phyloP scores from a whole-genome alignment of 345 rosid species.

The Arabidopsis arenosa region DNA sequence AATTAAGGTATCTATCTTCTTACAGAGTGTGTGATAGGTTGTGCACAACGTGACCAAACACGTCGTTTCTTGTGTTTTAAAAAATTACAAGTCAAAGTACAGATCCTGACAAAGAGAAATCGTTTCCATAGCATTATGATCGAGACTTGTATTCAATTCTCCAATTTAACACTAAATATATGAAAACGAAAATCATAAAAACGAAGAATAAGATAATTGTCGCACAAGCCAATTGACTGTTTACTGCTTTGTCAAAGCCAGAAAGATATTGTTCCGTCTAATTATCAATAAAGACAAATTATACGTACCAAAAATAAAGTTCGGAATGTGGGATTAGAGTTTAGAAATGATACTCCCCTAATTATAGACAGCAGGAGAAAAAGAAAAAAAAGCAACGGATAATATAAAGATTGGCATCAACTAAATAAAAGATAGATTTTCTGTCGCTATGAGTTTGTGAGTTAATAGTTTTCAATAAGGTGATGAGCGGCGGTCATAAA shows the following conservation, averaged over 20 bases:
- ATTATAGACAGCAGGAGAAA: background rate
- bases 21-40: constrained; percentile 39
- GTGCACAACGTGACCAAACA: constrained; percentile 39
- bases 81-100: constrained; percentile 31
- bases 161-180: background rate
- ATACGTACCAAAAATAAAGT: background rate
- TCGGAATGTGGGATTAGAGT: constrained; percentile 19
- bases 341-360: constrained; percentile 12
- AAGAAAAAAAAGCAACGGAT: background rate
- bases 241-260: constrained; percentile 27
- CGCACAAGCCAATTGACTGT: constrained; percentile 25
- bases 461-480: background rate
- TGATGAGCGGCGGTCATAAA: background rate
- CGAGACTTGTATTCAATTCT: constrained; percentile 7
- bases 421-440: background rate
- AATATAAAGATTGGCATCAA: background rate
- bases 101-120: constrained; percentile 20
- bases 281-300: constrained; percentile 2
- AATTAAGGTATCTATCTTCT: background rate
- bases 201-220: constrained; percentile 32
- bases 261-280: background rate
- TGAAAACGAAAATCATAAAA: constrained; percentile 17
- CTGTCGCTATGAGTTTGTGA: background rate
- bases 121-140: constrained; percentile 13
- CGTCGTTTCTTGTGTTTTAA: constrained; percentile 24